A percentile compares a stretch with the other conserved stretches of the same genome.
Conservation (phyloP, 805 yeast genomes). For the Danielia reshetovae region DNA sequence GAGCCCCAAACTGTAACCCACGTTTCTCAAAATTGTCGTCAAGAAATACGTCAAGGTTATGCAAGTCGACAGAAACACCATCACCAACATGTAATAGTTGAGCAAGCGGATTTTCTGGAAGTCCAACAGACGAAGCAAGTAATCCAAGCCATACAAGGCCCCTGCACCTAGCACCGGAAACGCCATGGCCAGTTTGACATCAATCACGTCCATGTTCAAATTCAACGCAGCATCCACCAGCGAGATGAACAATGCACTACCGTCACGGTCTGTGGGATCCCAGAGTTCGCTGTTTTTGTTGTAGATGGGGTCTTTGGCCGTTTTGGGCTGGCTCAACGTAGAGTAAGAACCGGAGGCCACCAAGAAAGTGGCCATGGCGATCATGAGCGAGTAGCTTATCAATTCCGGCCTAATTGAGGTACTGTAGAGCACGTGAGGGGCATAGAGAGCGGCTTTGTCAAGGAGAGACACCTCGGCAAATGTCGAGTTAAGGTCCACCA, state of each 20-base stretch:
- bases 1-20: slow-evolving; percentile 20
- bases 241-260: slow-evolving; percentile 8
- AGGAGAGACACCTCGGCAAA: slow-evolving; percentile 1
- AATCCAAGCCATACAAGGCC: slow-evolving; percentile 36
- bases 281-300: slow-evolving; percentile 12
- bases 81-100: slow-evolving; percentile 30
- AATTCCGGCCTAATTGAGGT: not conserved
- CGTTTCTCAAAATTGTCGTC: slow-evolving; percentile 22
- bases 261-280: slow-evolving; percentile 25
- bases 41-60: slow-evolving; percentile 23
- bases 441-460: slow-evolving; percentile 2
- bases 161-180: slow-evolving; percentile 45
- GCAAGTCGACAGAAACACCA: slow-evolving; percentile 31
- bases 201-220: slow-evolving; percentile 7
- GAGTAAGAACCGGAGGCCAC: slow-evolving; percentile 17
- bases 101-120: slow-evolving; percentile 27
- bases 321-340: slow-evolving; percentile 21
- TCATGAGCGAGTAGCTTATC: not conserved
- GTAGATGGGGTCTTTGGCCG: slow-evolving; percentile 20
- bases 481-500: slow-evolving; percentile 2
- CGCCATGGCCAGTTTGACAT: slow-evolving; percentile 26
- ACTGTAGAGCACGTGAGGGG: slow-evolving; percentile 3
- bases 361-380: slow-evolving; percentile 24
- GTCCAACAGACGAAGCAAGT: slow-evolving; percentile 29
- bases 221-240: slow-evolving; percentile 7